Evolutionary conservation across 495 filamentous ascomycete species (phyloP), one percentile per base, ranked within the genome.

Genomic region (Trichoderma reesei): DNA sequence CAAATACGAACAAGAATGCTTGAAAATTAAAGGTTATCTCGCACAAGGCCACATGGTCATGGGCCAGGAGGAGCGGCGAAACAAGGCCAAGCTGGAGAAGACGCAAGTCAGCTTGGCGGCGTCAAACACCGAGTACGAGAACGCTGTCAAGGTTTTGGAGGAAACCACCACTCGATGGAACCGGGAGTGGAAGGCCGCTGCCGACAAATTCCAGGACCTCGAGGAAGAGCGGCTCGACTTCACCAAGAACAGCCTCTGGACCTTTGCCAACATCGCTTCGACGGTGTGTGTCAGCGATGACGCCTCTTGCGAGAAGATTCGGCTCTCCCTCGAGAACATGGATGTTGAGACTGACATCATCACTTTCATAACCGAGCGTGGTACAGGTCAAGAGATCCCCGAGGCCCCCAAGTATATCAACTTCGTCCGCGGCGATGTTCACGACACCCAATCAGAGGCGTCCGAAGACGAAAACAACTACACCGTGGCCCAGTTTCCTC

Each of bases 1-100:
- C 78, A 85, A 87, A 36, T 99, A 91, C 68, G 95, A 99, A 73
- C 92, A 98, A 73, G 95, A 99, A 64, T 97, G 92, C 70, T 80
- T 99, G 18, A 93, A 94, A 71, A 98, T 99, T 69, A 99, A 99
- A 71, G 94, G 95, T 20, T 99, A 98, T 69, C 83, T 98, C 18
- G 95, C 95, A 9, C 95, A 99, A 74, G 95, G 94, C 18, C 95
- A 99, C 71, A 99, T 99, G 95, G 95, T 99, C 44, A 98, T 98
- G 95, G 95, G 95, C 11, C 95, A 99, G 65, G 95, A 99, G 68
- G 95, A 99, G 75, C 83, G 93, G 42, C 98, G 97, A 78, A 99
- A 99, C 74, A 99, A 99, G 78, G 91, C 93, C 33, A 96, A 94
- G 75, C 84, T 99, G 59, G 95, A 99, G 74, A 99, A 99, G 79